Conservation (phyloP, 1,284 basidiomycete genomes). For the Sphaerobolus stellatus region DNA sequence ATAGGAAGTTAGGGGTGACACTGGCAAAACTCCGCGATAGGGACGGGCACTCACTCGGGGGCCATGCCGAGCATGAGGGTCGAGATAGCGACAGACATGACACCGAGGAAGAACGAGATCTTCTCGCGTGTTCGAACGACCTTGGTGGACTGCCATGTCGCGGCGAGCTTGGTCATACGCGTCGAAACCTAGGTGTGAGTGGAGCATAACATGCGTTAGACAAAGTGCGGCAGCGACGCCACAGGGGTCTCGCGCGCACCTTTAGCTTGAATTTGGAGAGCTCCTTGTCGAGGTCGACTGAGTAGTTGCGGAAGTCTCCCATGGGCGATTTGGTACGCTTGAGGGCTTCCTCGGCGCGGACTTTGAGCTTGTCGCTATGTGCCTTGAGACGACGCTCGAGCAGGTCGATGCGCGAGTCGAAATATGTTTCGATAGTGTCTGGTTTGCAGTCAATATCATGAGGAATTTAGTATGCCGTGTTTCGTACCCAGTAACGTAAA, state of each 20-base stretch:
- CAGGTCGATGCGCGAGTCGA: constrained; percentile 88
- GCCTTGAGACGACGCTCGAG: constrained; percentile 85
- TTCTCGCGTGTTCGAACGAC: constrained; percentile 90
- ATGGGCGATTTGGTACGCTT: constrained; percentile 56
- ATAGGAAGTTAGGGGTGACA: background rate
- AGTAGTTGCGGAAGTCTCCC: constrained; percentile 55
- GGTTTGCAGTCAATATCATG: constrained; percentile 15
- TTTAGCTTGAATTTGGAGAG: constrained; percentile 76
- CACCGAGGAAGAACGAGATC: constrained; percentile 87
- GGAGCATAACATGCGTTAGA: background rate
- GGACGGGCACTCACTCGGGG: constrained; percentile 67
- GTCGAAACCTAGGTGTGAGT: constrained; percentile 58
- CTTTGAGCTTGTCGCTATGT: constrained; percentile 79
- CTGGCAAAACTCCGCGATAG: constrained; percentile 24
- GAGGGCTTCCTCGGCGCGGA: constrained; percentile 68
- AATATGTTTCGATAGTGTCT: constrained; percentile 89
- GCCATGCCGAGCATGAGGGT: constrained; percentile 80
- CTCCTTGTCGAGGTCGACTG: constrained; percentile 82
- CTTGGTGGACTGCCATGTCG: constrained; percentile 87
- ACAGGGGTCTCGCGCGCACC: constrained; percentile 39
- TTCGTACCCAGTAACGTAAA: constrained; percentile 71
- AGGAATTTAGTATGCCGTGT: background rate
- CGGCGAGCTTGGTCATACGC: constrained; percentile 68
- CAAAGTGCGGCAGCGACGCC: background rate
- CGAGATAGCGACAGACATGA: constrained; percentile 82